Conservation (phyloP, 805 yeast genomes). For the Wickerhamomyces mucosus region DNA sequence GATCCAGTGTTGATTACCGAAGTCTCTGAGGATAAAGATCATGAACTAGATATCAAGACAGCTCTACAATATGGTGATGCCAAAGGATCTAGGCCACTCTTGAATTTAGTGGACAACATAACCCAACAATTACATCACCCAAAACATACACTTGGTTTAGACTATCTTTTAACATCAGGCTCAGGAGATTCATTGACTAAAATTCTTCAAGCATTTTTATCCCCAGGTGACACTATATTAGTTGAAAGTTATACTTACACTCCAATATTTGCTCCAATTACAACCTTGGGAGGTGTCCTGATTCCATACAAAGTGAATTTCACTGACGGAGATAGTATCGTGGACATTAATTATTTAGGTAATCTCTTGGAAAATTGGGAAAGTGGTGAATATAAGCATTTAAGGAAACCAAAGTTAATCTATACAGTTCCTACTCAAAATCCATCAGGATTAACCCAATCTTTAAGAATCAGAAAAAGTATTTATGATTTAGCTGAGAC, state of each 20-base stretch:
- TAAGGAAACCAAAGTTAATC: slow-evolving; percentile 40
- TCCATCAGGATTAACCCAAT: slow-evolving; percentile 52
- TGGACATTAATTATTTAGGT: slow-evolving; percentile 41
- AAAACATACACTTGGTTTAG: too few species aligned
- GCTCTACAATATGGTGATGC: too few species aligned
- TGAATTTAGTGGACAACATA: too few species aligned
- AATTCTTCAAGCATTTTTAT: slow-evolving; percentile 36
- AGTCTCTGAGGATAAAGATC: too few species aligned
- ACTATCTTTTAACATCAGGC: slow-evolving; percentile 35
- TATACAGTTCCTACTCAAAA: slow-evolving; percentile 63
- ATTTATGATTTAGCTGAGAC: slow-evolving; percentile 43
- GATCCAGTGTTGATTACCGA: too few species aligned
- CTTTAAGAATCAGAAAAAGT: slow-evolving; percentile 34
- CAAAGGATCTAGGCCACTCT: too few species aligned
- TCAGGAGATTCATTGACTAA: slow-evolving; percentile 48
- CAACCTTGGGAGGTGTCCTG: slow-evolving; percentile 20
- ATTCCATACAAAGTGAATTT: slow-evolving; percentile 35
- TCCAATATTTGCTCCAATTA: slow-evolving; percentile 39
- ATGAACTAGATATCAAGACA: too few species aligned
- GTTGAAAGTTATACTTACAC: slow-evolving; percentile 61
- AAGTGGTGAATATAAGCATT: slow-evolving; percentile 32
- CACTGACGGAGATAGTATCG: slow-evolving; percentile 12
- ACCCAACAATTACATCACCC: too few species aligned
- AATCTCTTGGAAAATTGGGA: slow-evolving; percentile 36
- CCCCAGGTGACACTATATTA: slow-evolving; percentile 46